Evolutionary conservation across 2,329 filamentous ascomycete genomes (phyloP).

Genomic region (Passalora sequoiae): DNA sequence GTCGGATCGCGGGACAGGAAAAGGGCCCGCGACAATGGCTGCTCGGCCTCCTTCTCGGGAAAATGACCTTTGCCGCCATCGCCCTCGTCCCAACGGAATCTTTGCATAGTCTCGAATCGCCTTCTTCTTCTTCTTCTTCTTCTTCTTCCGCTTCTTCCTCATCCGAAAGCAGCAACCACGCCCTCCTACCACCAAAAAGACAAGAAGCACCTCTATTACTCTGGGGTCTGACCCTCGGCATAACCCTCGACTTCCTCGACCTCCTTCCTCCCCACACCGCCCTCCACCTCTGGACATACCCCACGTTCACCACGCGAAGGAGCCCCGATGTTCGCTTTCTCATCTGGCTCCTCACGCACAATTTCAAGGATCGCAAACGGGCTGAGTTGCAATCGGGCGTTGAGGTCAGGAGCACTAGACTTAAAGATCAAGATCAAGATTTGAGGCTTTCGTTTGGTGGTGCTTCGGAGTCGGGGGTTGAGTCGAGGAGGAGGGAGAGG

Average conservation of each 20-base stretch:
- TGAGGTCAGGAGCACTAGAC: slow-evolving; percentile 20
- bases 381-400: slow-evolving; percentile 32
- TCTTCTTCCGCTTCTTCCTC: no score
- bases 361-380: slow-evolving; percentile 51
- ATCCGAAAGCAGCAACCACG: no score
- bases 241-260: slow-evolving; percentile 63
- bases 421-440: no score
- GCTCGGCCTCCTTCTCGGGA: slow-evolving; percentile 54
- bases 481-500: slow-evolving; percentile 15
- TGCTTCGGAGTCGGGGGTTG: slow-evolving; percentile 22
- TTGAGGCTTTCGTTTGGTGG: slow-evolving; percentile 26
- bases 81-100: slow-evolving; percentile 58
- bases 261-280: slow-evolving; percentile 60
- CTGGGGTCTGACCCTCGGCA: slow-evolving; percentile 64
- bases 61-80: slow-evolving; percentile 65
- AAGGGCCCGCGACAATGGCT: slow-evolving; percentile 52
- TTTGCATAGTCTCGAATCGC: slow-evolving; percentile 48
- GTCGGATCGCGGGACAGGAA: slow-evolving; percentile 53
- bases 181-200: slow-evolving; percentile 26
- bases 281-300: slow-evolving; percentile 61
- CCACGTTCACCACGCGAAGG: slow-evolving; percentile 62
- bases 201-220: slow-evolving; percentile 51
- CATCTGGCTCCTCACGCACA: slow-evolving; percentile 56
- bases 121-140: slow-evolving; percentile 27
- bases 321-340: slow-evolving; percentile 56